A percentile compares a stretch with the other conserved stretches of the same genome.
These are phyloP conservation scores for Ceriops decandra DNA, from an alignment of 345 rosid species.

Conservation along the genomic window DNA sequence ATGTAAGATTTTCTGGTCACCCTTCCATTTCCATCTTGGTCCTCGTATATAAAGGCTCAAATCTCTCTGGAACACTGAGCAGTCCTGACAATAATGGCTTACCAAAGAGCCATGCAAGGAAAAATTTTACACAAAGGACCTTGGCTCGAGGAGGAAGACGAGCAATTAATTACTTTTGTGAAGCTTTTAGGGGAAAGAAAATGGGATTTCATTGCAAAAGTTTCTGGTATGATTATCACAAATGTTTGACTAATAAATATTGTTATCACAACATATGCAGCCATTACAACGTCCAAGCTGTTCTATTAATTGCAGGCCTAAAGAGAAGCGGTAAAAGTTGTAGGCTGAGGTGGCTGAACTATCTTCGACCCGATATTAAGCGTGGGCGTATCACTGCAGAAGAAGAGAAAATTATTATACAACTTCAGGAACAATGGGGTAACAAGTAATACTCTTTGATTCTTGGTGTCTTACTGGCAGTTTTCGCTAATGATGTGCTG, in stretches of 20 bases:
- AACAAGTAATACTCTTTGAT: conserved; percentile 50
- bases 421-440: conserved; percentile 63
- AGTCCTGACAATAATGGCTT: conserved; percentile 14
- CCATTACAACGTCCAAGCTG: background rate
- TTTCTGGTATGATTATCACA: conserved; percentile 34
- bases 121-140: conserved; percentile 50
- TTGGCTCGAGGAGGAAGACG: conserved; percentile 68
- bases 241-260: background rate
- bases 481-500: background rate
- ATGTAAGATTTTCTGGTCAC: conserved; percentile 40
- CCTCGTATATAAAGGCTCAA: conserved; percentile 18
- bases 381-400: conserved; percentile 50
- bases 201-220: conserved; percentile 64
- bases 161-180: conserved; percentile 38
- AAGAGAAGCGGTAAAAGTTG: conserved; percentile 77
- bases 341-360: conserved; percentile 71
- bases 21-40: conserved; percentile 10
- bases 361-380: conserved; percentile 56
- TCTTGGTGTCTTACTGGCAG: background rate
- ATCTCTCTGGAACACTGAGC: background rate
- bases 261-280: background rate
- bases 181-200: conserved; percentile 51
- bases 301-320: conserved; percentile 37
- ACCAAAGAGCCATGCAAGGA: conserved; percentile 27
- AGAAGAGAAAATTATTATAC: conserved; percentile 51